These are phyloP conservation scores for Blastobotrys capitulatus DNA, from an alignment of 1,139 yeast genomes.

Conservation along the genomic window DNA sequence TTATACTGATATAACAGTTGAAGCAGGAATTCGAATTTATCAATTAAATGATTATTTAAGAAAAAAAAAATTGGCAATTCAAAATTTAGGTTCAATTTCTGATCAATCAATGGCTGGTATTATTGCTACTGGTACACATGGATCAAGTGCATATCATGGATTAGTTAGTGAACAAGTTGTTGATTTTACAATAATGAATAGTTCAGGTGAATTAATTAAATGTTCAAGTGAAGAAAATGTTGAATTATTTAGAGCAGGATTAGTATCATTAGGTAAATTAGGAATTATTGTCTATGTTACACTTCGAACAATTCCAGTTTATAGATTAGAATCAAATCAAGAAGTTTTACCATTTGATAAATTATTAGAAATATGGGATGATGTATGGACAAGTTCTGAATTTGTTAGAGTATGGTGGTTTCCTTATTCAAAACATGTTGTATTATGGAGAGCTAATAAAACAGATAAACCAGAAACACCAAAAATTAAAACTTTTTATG, in stretches of 20 bases:
- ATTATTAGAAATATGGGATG: slow-evolving; percentile 47
- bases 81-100: slow-evolving; percentile 88
- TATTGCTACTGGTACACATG: slow-evolving; percentile 95
- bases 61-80: slow-evolving; percentile 66
- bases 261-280: slow-evolving; percentile 82
- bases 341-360: slow-evolving; percentile 77
- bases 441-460: slow-evolving; percentile 85
- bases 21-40: slow-evolving; percentile 83
- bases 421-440: slow-evolving; percentile 82
- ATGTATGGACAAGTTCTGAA: slow-evolving; percentile 85
- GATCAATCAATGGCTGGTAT: slow-evolving; percentile 94
- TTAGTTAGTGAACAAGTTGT: slow-evolving; percentile 85
- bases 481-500: slow-evolving; percentile 83
- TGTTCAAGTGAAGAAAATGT: slow-evolving; percentile 67
- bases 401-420: slow-evolving; percentile 97
- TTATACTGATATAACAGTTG: slow-evolving; percentile 85
- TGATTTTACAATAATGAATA: slow-evolving; percentile 57
- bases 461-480: slow-evolving; percentile 54
- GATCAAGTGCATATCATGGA: slow-evolving; percentile 90
- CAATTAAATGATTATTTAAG: slow-evolving; percentile 68
- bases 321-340: slow-evolving; percentile 73
- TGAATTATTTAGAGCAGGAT: slow-evolving; percentile 76
- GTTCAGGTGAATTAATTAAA: slow-evolving; percentile 60
- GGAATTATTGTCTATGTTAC: slow-evolving; percentile 91
- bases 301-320: slow-evolving; percentile 74